Evolutionary conservation across 176 grass and related monocot species (phyloP), one percentile per base, ranked within the genome.

Genomic region (Ensete ventricosum): DNA sequence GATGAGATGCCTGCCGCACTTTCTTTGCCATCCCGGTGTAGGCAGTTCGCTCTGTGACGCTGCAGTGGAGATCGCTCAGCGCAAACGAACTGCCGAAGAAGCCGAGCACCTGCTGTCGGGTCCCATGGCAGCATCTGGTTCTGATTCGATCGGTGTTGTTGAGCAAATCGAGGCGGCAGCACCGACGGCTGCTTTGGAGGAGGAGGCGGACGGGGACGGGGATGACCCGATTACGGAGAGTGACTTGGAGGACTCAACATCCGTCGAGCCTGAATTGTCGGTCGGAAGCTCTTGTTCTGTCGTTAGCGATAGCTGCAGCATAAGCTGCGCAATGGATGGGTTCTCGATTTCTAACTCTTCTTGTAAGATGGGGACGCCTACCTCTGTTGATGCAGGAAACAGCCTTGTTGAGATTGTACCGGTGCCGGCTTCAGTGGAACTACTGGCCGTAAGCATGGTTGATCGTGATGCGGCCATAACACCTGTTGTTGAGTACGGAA

Each of bases 251-350:
- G 73, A 62, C 71, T 50, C 72, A 10, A 23, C 50, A 22, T 80
- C 51, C 10, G 68, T 21, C 1, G 86, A n/a, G 8, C 76, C 72
- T 43, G 89, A 78, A 53, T 75, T 76, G 11, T 83, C 79, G 2
- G 79, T 66, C 11, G 89, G 76, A 54, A 96, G 87, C 82, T 89
- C 92, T 4, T 89, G 89, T 78, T 96, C 92, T 52, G 82, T 96
- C 20, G 70, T 54, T 74, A 89, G 92, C 67, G 92, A 92, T 54
- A 88, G 87, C 67, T 92, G 92, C 87, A 96, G 89, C 84, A 76
- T 92, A 48, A 89, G 89, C 51, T 89, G 82, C 52, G 82, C 84
- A 72, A 84, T 84, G 79, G 82, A 91, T 70, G 83, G 87, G n/a
- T 71, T 76, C 8, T 60, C 85, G 76, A 80, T 74, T 0, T 86